These are phyloP conservation scores for Populus alba DNA, from an alignment of 345 rosid genomes.

Conservation along the genomic window DNA sequence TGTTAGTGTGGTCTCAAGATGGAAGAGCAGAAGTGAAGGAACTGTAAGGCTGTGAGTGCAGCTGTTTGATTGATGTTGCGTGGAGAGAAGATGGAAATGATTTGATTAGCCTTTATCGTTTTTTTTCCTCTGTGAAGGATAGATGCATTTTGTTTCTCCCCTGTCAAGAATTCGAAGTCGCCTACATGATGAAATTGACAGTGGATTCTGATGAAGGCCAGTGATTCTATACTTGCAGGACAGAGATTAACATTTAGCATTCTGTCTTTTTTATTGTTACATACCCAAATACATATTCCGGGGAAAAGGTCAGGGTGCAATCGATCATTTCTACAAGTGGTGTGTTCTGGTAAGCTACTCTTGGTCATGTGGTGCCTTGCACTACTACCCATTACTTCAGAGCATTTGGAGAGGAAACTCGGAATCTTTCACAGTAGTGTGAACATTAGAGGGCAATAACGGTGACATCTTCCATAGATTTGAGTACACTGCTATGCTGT, in stretches of 20 bases:
- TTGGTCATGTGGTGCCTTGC: background rate
- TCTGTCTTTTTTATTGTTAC: background rate
- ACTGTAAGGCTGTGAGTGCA: background rate
- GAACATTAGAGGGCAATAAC: background rate
- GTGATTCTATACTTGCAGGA: too few relatives aligned
- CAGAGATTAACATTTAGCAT: background rate
- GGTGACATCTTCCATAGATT: background rate
- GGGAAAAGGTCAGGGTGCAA: too few relatives aligned
- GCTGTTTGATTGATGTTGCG: background rate
- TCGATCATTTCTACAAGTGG: background rate
- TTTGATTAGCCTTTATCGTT: background rate
- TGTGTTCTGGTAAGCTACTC: background rate
- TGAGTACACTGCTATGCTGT: constrained; percentile 20
- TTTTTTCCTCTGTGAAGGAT: background rate
- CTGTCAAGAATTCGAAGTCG: background rate
- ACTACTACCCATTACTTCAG: background rate
- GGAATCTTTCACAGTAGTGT: background rate
- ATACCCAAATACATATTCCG: background rate
- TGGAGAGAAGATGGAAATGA: background rate
- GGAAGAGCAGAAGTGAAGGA: background rate
- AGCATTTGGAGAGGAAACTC: background rate
- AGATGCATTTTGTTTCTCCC: background rate
- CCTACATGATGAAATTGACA: background rate
- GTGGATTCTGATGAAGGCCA: too few relatives aligned
- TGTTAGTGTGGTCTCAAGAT: background rate